A percentile compares a stretch with the other conserved stretches of the same genome.
Conservation (phyloP, 1,284 basidiomycete species). For the Rhodotorula mucilaginosa region DNA sequence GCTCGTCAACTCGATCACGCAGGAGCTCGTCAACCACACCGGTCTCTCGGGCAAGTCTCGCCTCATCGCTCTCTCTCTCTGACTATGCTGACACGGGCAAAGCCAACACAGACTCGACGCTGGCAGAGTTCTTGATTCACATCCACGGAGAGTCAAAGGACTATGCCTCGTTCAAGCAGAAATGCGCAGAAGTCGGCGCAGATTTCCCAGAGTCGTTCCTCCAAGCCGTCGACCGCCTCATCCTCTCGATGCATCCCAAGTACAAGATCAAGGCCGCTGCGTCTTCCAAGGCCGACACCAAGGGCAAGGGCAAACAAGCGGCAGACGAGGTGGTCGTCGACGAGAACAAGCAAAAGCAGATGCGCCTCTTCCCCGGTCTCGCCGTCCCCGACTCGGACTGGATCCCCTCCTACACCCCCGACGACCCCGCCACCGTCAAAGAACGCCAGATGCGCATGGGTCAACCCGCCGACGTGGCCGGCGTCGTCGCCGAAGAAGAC, state of each 20-base stretch:
- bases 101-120: constrained; percentile 22
- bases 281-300: constrained; percentile 32
- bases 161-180: constrained; percentile 73
- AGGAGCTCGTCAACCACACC: constrained; percentile 82
- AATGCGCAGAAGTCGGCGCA: constrained; percentile 76
- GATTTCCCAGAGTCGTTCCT: constrained; percentile 86
- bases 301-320: constrained; percentile 49
- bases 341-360: constrained; percentile 68
- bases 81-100: too few relatives aligned
- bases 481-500: constrained; percentile 49
- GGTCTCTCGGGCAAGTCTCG: constrained; percentile 42
- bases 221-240: constrained; percentile 88
- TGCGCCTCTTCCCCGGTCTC: constrained; percentile 85
- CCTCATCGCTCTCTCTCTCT: not conserved
- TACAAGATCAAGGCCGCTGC: constrained; percentile 66
- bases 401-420: constrained; percentile 38
- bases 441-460: constrained; percentile 22
- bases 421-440: constrained; percentile 15
- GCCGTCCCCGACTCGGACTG: constrained; percentile 74
- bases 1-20: constrained; percentile 79
- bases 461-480: constrained; percentile 47
- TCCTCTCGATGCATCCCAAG: constrained; percentile 92
- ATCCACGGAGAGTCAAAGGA: constrained; percentile 82
- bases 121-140: constrained; percentile 72
- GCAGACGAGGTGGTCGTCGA: constrained; percentile 54